Conservation (phyloP, 1,284 basidiomycete species). For the Lignosus rhinocerotis region DNA sequence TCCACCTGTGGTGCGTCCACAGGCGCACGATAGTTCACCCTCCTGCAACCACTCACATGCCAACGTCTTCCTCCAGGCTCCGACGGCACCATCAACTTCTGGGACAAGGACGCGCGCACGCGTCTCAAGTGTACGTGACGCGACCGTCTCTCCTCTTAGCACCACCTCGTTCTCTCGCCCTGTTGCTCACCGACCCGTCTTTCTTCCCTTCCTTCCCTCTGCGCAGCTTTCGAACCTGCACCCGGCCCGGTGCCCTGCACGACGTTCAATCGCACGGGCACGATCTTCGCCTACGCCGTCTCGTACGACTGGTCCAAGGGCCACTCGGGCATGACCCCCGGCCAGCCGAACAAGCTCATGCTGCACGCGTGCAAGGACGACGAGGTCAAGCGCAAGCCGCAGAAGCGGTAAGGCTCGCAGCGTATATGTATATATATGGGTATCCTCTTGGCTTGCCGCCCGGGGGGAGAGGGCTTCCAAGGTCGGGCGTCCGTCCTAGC, state of each 20-base stretch:
- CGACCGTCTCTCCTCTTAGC: no score
- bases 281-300: conserved; percentile 87
- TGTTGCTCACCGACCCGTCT: not conserved
- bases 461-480: no score
- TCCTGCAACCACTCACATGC: conserved; percentile 16
- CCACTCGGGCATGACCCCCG: conserved; percentile 82
- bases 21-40: conserved; percentile 10
- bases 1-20: conserved; percentile 79
- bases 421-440: no score
- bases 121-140: conserved; percentile 76
- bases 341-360: conserved; percentile 85
- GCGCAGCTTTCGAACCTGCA: conserved; percentile 66
- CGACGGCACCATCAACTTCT: conserved; percentile 82
- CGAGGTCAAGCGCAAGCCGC: conserved; percentile 74
- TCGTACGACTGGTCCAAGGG: conserved; percentile 93
- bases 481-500: no score
- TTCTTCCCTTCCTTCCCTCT: conserved; percentile 1
- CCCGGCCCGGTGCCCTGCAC: conserved; percentile 73
- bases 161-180: conserved; percentile 10
- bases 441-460: no score
- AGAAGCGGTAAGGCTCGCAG: conserved; percentile 32
- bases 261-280: conserved; percentile 83
- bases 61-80: conserved; percentile 45
- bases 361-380: conserved; percentile 89
- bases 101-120: conserved; percentile 90